These are phyloP conservation scores for Isochrysis galbana DNA, from an alignment of 78 protist genomes.

Conservation along the genomic window DNA sequence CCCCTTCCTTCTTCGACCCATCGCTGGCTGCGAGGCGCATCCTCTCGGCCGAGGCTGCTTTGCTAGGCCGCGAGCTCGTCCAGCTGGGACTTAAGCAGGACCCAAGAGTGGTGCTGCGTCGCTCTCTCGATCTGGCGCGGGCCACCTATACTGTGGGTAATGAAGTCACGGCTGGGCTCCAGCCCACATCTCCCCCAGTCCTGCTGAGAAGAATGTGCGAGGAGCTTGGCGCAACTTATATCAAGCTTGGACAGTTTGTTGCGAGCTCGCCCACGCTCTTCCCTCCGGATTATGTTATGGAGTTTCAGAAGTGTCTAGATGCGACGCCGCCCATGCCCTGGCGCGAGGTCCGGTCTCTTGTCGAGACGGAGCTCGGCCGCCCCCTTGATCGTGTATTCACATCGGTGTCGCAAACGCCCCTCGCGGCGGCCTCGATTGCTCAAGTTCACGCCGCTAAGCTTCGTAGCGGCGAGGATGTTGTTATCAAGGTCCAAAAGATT, in stretches of 20 bases:
- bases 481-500: constrained; percentile 32
- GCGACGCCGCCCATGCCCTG: constrained; percentile 17
- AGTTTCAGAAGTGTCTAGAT: constrained; percentile 37
- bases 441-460: constrained; percentile 32
- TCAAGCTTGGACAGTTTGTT: constrained; percentile 30
- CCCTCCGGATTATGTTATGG: constrained; percentile 34
- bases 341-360: neutral
- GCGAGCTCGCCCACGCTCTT: constrained; percentile 40
- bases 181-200: neutral
- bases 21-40: too few relatives aligned
- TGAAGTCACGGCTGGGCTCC: neutral
- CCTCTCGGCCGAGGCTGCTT: neutral
- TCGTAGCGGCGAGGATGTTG: constrained; percentile 30
- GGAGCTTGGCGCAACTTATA: constrained; percentile 35
- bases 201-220: neutral
- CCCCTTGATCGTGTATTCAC: neutral
- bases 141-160: neutral
- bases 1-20: too few relatives aligned
- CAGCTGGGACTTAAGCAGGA: neutral
- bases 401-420: constrained; percentile 4
- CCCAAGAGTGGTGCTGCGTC: neutral
- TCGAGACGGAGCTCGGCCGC: neutral
- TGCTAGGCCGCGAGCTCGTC: neutral
- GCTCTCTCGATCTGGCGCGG: constrained; percentile 7
- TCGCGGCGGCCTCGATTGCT: constrained; percentile 27